A percentile compares a stretch with the other conserved stretches of the same genome.
Conservation (phyloP, 2,329 filamentous ascomycete species). For the Aspergillus pseudoviridinutans region DNA sequence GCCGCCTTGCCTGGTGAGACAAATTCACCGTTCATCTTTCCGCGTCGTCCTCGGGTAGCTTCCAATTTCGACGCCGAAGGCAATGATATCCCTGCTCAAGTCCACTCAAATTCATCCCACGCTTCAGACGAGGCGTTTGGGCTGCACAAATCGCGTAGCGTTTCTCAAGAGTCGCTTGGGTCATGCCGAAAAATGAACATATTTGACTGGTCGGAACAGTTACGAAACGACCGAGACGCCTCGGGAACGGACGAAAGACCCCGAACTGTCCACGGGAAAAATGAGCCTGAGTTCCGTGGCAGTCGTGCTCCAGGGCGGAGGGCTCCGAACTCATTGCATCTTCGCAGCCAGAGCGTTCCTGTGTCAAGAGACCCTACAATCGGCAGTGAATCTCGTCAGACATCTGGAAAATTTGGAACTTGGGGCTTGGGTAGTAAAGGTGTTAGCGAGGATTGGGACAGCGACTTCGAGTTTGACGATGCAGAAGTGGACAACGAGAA, state of each 20-base stretch:
- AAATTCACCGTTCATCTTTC: background rate
- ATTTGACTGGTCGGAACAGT: constrained; percentile 63
- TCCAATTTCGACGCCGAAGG: background rate
- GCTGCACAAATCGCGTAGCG: constrained; percentile 11
- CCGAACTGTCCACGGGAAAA: constrained; percentile 61
- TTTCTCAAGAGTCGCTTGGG: constrained; percentile 23
- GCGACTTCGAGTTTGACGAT: constrained; percentile 64
- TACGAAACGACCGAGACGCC: constrained; percentile 50
- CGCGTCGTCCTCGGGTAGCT: background rate
- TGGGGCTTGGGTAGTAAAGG: constrained; percentile 65
- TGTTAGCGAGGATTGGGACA: constrained; percentile 65
- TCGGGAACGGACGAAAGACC: constrained; percentile 54
- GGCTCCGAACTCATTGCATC: constrained; percentile 56
- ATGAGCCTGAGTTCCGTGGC: constrained; percentile 52
- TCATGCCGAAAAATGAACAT: constrained; percentile 51
- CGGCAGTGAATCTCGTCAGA: constrained; percentile 47
- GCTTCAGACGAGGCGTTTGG: constrained; percentile 5
- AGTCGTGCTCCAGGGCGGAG: constrained; percentile 57
- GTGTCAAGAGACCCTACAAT: constrained; percentile 50
- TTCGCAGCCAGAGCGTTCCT: constrained; percentile 64
- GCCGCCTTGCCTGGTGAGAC: constrained; percentile 24
- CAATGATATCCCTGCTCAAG: constrained; percentile 2
- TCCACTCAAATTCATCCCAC: background rate
- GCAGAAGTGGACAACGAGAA: constrained; percentile 44
- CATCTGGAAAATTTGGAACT: constrained; percentile 58